Evolutionary conservation across 2,329 filamentous ascomycete genomes (phyloP), one percentile per base, ranked within the genome.

Genomic region (Trematosphaeria pertusa): DNA sequence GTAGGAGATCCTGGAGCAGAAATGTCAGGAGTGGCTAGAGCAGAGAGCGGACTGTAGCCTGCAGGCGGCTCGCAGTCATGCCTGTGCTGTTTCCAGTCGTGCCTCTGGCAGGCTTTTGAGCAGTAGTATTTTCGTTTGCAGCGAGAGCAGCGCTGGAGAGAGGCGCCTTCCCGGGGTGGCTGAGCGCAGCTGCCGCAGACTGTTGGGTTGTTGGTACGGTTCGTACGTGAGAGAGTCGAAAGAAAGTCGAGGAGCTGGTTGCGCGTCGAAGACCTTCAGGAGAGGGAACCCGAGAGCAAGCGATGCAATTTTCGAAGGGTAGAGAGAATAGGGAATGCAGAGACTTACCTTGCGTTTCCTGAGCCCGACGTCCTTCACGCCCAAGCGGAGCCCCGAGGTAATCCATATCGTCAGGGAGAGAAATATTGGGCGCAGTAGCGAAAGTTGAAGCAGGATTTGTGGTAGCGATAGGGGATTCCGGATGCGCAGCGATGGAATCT

Each of bases 41-140:
- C 54, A 22, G 62, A 65, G 42, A 54, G 61, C 15, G 52, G 38
- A 58, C 49, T 61, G 21, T 49, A 49, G 61, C 66, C 35, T 53
- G 58, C 42, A 18, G 44, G 50, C 32, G 62, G 59, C 39, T 64
- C 63, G 62, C 78, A 81, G 7, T 60, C 50, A 47, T 73, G 73
- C 56, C 78, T 78, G 62, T 83, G 80, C 2, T 47, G 40, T 52
- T 78, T 78, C 78, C 77, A 83, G 58, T 82, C 72, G 1, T 63
- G 58, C 51, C 76, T 79, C 59, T 83, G 76, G 65, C 81, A 83
- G 26, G 76, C 73, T 18, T 70, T 70, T 32, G 77, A 78, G 71
- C 81, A 84, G 65, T 83, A 83, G 19, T 54, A 65, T 0, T 72
- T 69, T 0, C 53, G 53, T n/a, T 67, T 69, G 72, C 80, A 82